Evolutionary conservation across 2,329 filamentous ascomycete genomes (phyloP).

Genomic region (Aspergillus sp.): DNA sequence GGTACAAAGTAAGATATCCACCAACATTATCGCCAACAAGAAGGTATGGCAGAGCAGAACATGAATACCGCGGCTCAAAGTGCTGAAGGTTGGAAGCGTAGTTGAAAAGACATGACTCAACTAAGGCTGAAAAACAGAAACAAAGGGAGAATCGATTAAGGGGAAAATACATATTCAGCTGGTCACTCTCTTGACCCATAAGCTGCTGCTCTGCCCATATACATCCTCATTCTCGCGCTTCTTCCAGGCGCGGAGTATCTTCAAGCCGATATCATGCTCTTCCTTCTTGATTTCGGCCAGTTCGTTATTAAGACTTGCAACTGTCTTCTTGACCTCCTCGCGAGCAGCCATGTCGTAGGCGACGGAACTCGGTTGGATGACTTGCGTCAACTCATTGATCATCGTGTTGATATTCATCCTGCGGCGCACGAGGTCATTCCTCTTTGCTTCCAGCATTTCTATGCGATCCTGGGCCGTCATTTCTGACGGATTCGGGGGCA

Average conservation of each 20-base stretch:
- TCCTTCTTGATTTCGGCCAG: constrained; percentile 72
- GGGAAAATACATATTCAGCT: constrained; percentile 46
- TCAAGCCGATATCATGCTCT: constrained; percentile 76
- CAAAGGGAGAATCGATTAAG: neutral
- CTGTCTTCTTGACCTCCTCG: constrained; percentile 60
- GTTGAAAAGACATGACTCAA: constrained; percentile 16
- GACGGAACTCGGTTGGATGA: constrained; percentile 69
- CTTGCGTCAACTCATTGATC: constrained; percentile 74
- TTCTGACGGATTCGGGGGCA: constrained; percentile 59
- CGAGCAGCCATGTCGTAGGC: constrained; percentile 64
- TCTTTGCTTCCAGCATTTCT: constrained; percentile 63
- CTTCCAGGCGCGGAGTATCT: constrained; percentile 73
- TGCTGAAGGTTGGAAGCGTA: constrained; percentile 12
- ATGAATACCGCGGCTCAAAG: neutral
- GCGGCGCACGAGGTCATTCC: constrained; percentile 65
- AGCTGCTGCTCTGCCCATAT: constrained; percentile 53
- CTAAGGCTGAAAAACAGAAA: neutral
- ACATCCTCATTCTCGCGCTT: constrained; percentile 64
- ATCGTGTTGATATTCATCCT: constrained; percentile 70
- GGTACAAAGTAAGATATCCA: constrained; percentile 8
- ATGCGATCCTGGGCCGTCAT: constrained; percentile 66
- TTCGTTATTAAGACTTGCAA: constrained; percentile 65
- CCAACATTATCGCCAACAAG: constrained; percentile 17
- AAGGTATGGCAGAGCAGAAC: neutral
- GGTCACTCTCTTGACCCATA: constrained; percentile 80